These are phyloP conservation scores for Casuarina cunninghamiana DNA, from an alignment of 306 rosid genomes.

Conservation along the genomic window DNA sequence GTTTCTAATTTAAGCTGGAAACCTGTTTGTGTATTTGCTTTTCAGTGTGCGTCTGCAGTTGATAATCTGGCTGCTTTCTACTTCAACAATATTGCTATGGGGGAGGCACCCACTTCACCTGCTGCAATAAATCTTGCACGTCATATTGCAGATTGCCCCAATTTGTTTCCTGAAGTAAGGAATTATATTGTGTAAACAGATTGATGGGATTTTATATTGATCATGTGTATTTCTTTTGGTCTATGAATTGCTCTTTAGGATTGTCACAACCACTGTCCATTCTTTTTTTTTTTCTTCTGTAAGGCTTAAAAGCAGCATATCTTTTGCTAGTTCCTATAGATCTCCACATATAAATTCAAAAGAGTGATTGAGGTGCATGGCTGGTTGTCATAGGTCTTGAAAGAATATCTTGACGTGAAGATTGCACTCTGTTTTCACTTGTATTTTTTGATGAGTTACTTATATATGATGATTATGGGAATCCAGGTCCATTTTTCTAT, in stretches of 20 bases:
- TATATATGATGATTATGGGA: background rate
- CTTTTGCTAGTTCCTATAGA: background rate
- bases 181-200: background rate
- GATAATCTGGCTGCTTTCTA: conserved; percentile 93
- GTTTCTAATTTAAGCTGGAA: background rate
- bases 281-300: background rate
- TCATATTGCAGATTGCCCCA: conserved; percentile 87
- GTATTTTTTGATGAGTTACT: too few relatives aligned
- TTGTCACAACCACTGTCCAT: background rate
- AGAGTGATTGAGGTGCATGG: background rate
- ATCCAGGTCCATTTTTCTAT: background rate
- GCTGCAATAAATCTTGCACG: conserved; percentile 83
- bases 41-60: conserved; percentile 98
- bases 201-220: background rate
- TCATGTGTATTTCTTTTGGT: background rate
- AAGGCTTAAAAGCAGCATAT: background rate
- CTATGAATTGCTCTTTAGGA: background rate
- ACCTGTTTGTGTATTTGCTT: conserved; percentile 17
- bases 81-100: conserved; percentile 91
- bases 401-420: too few relatives aligned
- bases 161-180: conserved; percentile 89
- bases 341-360: background rate
- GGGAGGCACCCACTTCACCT: conserved; percentile 83
- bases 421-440: too few relatives aligned
- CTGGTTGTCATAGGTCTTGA: background rate